These are phyloP conservation scores for Amanita jacksonii DNA, from an alignment of 768 basidiomycete species.

Conservation along the genomic window DNA sequence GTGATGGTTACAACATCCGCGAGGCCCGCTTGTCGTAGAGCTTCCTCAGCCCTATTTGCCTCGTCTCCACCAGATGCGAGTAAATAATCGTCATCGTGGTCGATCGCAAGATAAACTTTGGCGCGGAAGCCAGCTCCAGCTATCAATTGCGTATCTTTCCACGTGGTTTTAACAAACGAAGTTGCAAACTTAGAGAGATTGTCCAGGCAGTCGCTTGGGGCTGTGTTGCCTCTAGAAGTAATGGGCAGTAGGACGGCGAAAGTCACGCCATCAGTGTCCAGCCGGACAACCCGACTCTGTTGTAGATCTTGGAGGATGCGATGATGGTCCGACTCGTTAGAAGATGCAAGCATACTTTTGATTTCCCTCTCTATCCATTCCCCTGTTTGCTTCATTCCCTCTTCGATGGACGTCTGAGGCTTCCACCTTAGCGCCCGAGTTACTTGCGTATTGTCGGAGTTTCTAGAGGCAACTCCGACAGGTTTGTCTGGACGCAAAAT, in stretches of 20 bases:
- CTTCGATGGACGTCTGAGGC: slow-evolving; percentile 29
- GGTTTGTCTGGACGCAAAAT: slow-evolving; percentile 21
- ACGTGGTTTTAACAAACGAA: slow-evolving; percentile 37
- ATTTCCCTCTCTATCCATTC: slow-evolving; percentile 39
- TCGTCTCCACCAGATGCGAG: slow-evolving; percentile 11
- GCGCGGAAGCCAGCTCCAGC: slow-evolving; percentile 25
- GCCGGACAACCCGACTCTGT: slow-evolving; percentile 29
- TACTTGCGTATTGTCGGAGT: slow-evolving; percentile 38
- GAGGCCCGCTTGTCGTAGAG: slow-evolving; percentile 30
- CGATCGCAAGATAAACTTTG: slow-evolving; percentile 44
- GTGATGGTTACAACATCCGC: slow-evolving; percentile 24
- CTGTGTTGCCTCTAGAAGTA: slow-evolving; percentile 35
- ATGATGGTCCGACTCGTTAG: neutral
- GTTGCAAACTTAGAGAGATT: slow-evolving; percentile 32
- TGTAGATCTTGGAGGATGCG: slow-evolving; percentile 16
- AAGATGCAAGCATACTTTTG: neutral
- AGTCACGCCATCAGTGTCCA: slow-evolving; percentile 22
- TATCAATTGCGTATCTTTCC: slow-evolving; percentile 26
- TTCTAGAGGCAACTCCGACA: slow-evolving; percentile 40
- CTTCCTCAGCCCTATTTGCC: slow-evolving; percentile 23
- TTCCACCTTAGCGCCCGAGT: slow-evolving; percentile 28
- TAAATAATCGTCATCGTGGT: slow-evolving; percentile 37
- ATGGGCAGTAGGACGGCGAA: slow-evolving; percentile 51
- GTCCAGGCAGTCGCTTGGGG: slow-evolving; percentile 28
- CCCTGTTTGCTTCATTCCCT: slow-evolving; percentile 38